Evolutionary conservation across 2,329 filamentous ascomycete genomes (phyloP).

Genomic region (Aureobasidium vineae): DNA sequence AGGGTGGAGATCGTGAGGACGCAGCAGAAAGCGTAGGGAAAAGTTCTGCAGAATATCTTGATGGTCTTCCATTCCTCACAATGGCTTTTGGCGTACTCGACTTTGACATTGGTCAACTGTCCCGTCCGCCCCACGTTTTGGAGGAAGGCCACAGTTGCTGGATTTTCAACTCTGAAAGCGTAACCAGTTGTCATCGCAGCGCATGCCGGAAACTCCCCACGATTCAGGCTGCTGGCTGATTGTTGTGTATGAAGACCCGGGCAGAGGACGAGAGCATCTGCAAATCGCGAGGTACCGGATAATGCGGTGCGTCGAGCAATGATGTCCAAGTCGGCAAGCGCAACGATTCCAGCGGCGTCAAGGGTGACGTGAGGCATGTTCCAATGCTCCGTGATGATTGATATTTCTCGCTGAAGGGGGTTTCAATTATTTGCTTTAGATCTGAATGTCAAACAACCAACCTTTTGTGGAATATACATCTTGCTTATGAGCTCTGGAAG

Average conservation of each 20-base stretch:
- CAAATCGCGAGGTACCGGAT: conserved; percentile 56
- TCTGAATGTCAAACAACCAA: background rate
- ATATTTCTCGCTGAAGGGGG: background rate
- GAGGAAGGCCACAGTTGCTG: conserved; percentile 55
- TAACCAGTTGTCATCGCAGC: conserved; percentile 47
- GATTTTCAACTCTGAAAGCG: conserved; percentile 50
- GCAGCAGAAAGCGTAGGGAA: conserved; percentile 20
- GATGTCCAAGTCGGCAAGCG: conserved; percentile 59
- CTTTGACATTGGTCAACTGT: conserved; percentile 34
- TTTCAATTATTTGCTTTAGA: background rate
- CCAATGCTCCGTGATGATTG: background rate
- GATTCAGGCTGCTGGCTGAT: conserved; percentile 52
- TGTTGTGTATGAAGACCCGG: conserved; percentile 63
- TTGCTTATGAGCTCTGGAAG: conserved; percentile 12
- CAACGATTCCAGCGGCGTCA: conserved; percentile 54
- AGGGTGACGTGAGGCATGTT: conserved; percentile 27
- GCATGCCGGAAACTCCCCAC: conserved; percentile 44
- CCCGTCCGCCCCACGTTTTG: conserved; percentile 36
- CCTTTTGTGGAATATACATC: conserved; percentile 15
- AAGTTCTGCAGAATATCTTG: background rate
- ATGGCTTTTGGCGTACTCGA: conserved; percentile 22
- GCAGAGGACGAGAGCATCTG: conserved; percentile 58
- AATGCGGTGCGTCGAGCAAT: conserved; percentile 57
- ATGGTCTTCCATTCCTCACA: conserved; percentile 2
- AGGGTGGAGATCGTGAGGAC: conserved; percentile 28